Conservation (phyloP, 2,329 filamentous ascomycete species). For the Hymenoscyphus fraxineus region DNA sequence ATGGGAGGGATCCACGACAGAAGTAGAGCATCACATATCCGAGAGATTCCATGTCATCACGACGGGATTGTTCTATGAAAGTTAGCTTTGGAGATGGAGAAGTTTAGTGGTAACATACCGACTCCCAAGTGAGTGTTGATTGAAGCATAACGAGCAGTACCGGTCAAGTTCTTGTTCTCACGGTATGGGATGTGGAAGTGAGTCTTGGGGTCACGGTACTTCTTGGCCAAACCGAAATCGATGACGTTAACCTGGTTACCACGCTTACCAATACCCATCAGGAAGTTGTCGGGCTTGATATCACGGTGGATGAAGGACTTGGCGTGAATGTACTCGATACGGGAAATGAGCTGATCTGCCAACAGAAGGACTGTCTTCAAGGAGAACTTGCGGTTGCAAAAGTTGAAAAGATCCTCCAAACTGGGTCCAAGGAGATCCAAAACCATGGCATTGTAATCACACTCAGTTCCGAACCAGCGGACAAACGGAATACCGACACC, state of each 20-base stretch:
- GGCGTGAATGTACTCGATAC: slow-evolving; percentile 99
- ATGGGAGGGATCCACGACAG: slow-evolving; percentile 96
- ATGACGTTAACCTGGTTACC: slow-evolving; percentile 99
- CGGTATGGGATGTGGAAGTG: slow-evolving; percentile 99
- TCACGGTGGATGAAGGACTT: slow-evolving; percentile 99
- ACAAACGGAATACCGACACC: slow-evolving; percentile 98
- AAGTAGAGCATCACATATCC: slow-evolving; percentile 99
- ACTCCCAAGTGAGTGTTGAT: slow-evolving; percentile 99
- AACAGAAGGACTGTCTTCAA: slow-evolving; percentile 96
- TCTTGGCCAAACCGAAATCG: slow-evolving; percentile 98
- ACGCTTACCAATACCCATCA: slow-evolving; percentile 98
- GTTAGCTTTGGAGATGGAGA: slow-evolving; percentile 30
- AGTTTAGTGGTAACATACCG: slow-evolving; percentile 47
- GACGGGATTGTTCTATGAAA: slow-evolving; percentile 82
- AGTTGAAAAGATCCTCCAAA: slow-evolving; percentile 98
- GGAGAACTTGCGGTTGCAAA: slow-evolving; percentile 99
- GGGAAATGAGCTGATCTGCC: slow-evolving; percentile 96
- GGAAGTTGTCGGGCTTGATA: slow-evolving; percentile 99
- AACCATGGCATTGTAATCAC: slow-evolving; percentile 99
- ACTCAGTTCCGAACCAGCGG: slow-evolving; percentile 98
- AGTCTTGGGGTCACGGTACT: slow-evolving; percentile 99
- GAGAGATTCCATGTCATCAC: slow-evolving; percentile 98
- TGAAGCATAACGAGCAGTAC: slow-evolving; percentile 95
- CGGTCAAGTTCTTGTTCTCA: slow-evolving; percentile 99
- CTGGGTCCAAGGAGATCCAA: slow-evolving; percentile 93